Conservation (phyloP, 106 monocot genomes). For the Dioscorea alata region DNA sequence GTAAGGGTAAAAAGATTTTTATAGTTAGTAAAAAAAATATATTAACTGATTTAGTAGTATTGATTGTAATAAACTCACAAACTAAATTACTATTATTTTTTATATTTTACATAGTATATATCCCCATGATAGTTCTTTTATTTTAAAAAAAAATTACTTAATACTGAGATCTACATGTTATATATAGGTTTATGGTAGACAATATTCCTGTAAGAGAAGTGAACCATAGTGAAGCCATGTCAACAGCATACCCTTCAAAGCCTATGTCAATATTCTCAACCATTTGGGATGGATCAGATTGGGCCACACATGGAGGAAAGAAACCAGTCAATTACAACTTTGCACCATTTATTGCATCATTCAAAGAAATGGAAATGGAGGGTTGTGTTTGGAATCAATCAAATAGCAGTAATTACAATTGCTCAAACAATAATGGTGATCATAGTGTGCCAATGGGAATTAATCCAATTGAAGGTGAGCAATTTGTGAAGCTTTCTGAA, state of each 20-base stretch:
- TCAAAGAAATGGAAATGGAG: slow-evolving; percentile 15
- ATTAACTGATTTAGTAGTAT: no score
- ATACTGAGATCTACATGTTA: no score
- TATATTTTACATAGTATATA: no score
- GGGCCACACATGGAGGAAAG: slow-evolving; percentile 30
- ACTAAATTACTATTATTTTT: no score
- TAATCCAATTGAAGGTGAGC: slow-evolving; percentile 23
- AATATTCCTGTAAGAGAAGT: slow-evolving; percentile 46
- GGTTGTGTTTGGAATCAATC: slow-evolving; percentile 20
- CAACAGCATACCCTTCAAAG: slow-evolving; percentile 39
- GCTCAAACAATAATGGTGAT: not conserved
- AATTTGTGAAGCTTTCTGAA: slow-evolving; percentile 25
- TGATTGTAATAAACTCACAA: no score
- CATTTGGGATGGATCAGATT: slow-evolving; percentile 39
- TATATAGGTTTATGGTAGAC: slow-evolving; percentile 47
- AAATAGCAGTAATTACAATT: not conserved
- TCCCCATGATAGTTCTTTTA: no score
- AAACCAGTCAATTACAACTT: slow-evolving; percentile 28
- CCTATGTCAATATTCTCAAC: slow-evolving; percentile 28
- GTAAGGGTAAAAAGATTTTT: no score
- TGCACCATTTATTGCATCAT: slow-evolving; percentile 27
- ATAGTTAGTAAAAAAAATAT: no score
- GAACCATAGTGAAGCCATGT: slow-evolving; percentile 32
- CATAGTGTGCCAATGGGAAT: not conserved
- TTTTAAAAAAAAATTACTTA: no score